phyloP scores from a whole-genome alignment of 148 eudicot species.

The Cornus controversa region DNA sequence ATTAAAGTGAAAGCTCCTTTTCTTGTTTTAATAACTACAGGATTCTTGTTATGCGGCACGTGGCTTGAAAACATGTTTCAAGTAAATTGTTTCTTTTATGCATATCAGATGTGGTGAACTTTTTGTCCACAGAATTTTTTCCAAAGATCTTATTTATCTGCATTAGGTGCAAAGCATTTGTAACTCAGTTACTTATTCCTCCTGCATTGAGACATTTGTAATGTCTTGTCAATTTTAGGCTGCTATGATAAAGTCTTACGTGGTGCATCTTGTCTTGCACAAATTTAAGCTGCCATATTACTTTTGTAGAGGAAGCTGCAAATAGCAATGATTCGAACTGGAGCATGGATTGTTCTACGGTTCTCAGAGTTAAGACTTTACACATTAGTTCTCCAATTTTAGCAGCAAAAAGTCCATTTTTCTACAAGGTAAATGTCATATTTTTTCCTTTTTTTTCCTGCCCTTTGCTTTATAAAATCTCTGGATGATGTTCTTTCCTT shows the following conservation, averaged over 20 bases:
- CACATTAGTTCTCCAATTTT: slow-evolving; percentile 97
- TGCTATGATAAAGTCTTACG: not conserved
- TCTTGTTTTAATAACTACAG: not conserved
- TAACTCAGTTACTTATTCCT: not conserved
- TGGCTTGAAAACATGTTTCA: not conserved
- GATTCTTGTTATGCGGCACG: not conserved
- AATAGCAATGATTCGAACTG: slow-evolving; percentile 77
- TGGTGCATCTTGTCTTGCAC: not conserved
- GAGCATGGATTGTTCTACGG: slow-evolving; percentile 73
- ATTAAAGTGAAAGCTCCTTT: not conserved
- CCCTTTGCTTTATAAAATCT: not conserved
- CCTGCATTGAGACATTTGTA: not conserved
- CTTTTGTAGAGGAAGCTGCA: slow-evolving; percentile 73
- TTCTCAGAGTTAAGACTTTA: slow-evolving; percentile 66
- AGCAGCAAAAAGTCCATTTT: slow-evolving; percentile 98
- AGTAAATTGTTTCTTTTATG: not conserved
- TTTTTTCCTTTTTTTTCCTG: not conserved
- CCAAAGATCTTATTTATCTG: too few relatives aligned
- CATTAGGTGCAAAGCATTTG: not conserved
- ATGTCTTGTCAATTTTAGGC: not conserved
- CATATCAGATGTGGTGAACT: not conserved
- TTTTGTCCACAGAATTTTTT: not conserved
- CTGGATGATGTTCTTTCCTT: slow-evolving; percentile 4
- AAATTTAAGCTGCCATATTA: not conserved
- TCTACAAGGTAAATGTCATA: slow-evolving; percentile 62